Base-by-base conservation (phyloP, 257 asterid genomes). In the Knoxia roxburghii region DNA sequence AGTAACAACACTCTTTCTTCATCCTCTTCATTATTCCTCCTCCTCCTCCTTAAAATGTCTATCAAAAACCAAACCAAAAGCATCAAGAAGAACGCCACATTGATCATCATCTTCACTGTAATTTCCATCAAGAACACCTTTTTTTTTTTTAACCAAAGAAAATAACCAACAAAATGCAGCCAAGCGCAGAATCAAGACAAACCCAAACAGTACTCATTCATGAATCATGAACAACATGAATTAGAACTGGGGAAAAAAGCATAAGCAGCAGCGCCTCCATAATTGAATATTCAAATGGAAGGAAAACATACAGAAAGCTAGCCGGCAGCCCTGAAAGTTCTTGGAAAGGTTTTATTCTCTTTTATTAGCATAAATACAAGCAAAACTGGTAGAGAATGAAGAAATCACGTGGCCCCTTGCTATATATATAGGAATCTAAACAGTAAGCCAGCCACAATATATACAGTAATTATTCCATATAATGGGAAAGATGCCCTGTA, bases 341-440 rank as follows among this genome's bases (percentile, higher is more conserved):
- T n/a, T n/a, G n/a, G n/a, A n/a, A n/a, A n/a, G n/a, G n/a, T n/a
- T n/a, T n/a, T n/a, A n/a, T n/a, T n/a, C n/a, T n/a, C n/a, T n/a
- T n/a, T n/a, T n/a, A n/a, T n/a, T n/a, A n/a, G n/a, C n/a, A 32
- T 29, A 50, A 66, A 0, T 13, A 26, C 29, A 53, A 15, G 20
- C 4, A 67, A 33, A 65, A 9, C 41, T 3, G 12, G 48, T 39
- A 33, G 13, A 77, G 43, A 65, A 83, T 43, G 82, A 68, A 71
- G 81, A 73, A 73, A 79, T 41, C 87, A 82, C 84, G 93, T 84
- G 89, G 71, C 76, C n/a, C 21, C 74, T 65, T 62, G 41, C n/a
- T n/a, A n/a, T n/a, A n/a, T n/a, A n/a, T n/a, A 75, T 74, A 70
- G 87, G 86, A 83, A 78, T 81, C 82, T 76, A 62, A 66, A 72